Evolutionary conservation across 345 rosid genomes (phyloP), one percentile per base, ranked within the genome.

Genomic region (Carallia pectinifolia): DNA sequence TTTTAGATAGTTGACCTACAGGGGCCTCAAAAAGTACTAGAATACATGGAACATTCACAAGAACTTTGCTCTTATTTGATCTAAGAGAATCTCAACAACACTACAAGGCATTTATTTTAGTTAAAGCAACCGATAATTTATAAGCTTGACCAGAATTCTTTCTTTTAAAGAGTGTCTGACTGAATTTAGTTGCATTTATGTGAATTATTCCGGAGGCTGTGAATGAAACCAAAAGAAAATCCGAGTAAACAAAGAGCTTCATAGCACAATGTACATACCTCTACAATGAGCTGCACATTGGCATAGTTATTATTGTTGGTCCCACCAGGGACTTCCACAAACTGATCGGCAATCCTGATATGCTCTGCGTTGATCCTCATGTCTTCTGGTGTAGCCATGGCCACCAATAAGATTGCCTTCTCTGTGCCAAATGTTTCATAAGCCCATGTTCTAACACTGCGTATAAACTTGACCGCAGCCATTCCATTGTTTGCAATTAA

Each of bases 361-460:
- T 96, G 99, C 76, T 96, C 99, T 0, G 99, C 99, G 72, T 92
- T 96, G 85, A 96, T 96, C 83, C 96, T 86, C 99, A 96, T 96
- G 86, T 96, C 99, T 75, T 96, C 99, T 19, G 99, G 98, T 31
- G 99, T 96, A 16, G 99, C 99, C 98, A 96, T 96, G 61, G 98
- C 99, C 17, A 87, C 99, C 96, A 96, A 78, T 66, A 96, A 75
- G 69, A 96, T 88, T 40, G 99, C 98, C 77, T 87, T 96, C 75
- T 96, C 99, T 0, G 96, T 81, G 69, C 99, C 99, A 75, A 92
- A 96, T 29, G 98, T 96, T 81, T 92, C 99, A 65, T 92, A 96
- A 64, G 99, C 97, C 99, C 99, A 96, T 36, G 96, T 87, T 75
- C 99, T 85, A 74, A 92, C 67, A 69, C 99, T 92, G 17, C 99